A percentile compares a stretch with the other conserved stretches of the same genome.
Evolutionary conservation across 768 basidiomycete genomes (phyloP).

Genomic region (Phaeotremella fagi): DNA sequence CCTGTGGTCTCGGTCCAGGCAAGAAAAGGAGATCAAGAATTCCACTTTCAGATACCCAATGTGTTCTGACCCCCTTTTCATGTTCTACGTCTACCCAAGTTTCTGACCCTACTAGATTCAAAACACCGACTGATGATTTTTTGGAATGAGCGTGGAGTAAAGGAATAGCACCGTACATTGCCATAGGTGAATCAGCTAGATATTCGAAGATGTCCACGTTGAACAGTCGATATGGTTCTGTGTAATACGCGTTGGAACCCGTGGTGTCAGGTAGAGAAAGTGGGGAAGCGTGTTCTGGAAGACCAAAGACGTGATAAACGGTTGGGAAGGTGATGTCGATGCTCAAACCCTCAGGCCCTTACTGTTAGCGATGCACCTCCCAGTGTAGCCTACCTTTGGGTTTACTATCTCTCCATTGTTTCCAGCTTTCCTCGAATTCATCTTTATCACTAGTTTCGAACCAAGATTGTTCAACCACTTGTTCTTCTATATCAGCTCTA

Average conservation of each 20-base stretch:
- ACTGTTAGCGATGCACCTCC: neutral
- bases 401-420: constrained; percentile 83
- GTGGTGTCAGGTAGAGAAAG: constrained; percentile 78
- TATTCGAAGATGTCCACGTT: constrained; percentile 98
- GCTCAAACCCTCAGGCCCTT: constrained; percentile 90
- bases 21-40: constrained; percentile 91
- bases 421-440: constrained; percentile 85
- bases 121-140: constrained; percentile 81
- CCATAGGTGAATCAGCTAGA: constrained; percentile 58
- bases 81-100: constrained; percentile 91
- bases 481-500: constrained; percentile 53
- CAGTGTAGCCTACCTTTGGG: constrained; percentile 70
- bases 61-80: constrained; percentile 60
- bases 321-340: constrained; percentile 90
- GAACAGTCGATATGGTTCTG: constrained; percentile 89
- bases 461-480: constrained; percentile 58
- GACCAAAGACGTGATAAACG: constrained; percentile 86
- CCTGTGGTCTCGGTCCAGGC: constrained; percentile 78
- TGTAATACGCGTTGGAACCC: constrained; percentile 66
- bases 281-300: constrained; percentile 90
- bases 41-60: constrained; percentile 97
- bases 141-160: constrained; percentile 87
- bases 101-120: constrained; percentile 82
- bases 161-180: constrained; percentile 87
- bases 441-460: constrained; percentile 85